Conservation (phyloP, 495 filamentous ascomycete genomes). For the Xylaria palmicola region DNA sequence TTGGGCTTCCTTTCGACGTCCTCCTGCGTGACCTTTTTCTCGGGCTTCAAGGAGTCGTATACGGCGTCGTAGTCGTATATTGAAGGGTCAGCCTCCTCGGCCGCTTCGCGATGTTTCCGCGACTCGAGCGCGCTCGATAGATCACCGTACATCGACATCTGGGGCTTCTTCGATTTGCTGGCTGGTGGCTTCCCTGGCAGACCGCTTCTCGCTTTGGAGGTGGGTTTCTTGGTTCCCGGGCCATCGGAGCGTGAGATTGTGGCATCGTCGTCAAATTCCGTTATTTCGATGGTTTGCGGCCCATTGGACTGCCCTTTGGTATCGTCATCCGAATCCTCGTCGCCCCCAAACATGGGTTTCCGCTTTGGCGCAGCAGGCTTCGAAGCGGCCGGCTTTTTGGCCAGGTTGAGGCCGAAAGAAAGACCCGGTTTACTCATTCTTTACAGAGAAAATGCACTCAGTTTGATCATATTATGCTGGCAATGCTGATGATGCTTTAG, state of each 20-base stretch:
- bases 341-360: constrained; percentile 52
- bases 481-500: background rate
- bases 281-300: constrained; percentile 28
- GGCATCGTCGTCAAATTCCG: constrained; percentile 34
- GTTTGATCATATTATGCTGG: background rate
- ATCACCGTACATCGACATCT: constrained; percentile 49
- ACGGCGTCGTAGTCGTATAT: constrained; percentile 78
- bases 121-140: constrained; percentile 55
- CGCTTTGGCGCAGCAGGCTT: constrained; percentile 42
- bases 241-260: constrained; percentile 16
- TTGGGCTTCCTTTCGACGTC: constrained; percentile 60
- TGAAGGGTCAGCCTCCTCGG: constrained; percentile 59
- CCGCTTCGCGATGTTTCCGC: constrained; percentile 55
- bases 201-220: constrained; percentile 24
- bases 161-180: constrained; percentile 35
- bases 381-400: constrained; percentile 29
- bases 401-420: constrained; percentile 40
- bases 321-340: constrained; percentile 50
- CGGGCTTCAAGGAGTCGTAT: constrained; percentile 62
- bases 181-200: constrained; percentile 27
- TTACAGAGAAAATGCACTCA: no score
- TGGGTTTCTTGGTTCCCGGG: constrained; percentile 21
- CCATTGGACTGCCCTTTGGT: constrained; percentile 17
- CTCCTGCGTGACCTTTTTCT: constrained; percentile 38
- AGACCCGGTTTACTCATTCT: constrained; percentile 34